Base-by-base conservation (phyloP, 768 basidiomycete species). In the Boletellus ananiceps region DNA sequence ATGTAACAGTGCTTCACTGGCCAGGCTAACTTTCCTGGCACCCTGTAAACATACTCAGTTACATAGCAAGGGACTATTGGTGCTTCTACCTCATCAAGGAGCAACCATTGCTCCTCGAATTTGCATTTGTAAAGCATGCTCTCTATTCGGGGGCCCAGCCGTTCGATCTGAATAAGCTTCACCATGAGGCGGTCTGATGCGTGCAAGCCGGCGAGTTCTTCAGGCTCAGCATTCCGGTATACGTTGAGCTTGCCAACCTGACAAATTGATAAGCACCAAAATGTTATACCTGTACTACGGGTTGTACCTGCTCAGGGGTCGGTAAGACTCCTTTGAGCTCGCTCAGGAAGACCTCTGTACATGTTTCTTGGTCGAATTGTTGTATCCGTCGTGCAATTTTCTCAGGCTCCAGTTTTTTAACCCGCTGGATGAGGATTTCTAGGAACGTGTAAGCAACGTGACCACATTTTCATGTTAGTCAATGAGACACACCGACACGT, bases 181-280 rank as follows among this genome's bases (percentile, higher is more conserved):
- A 99, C 93, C 90, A 99, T 93, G 40, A 99, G 79, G 29, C 96
- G 83, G 70, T 99, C 96, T 15, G 96, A 88, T 16, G 88, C 84
- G 68, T 97, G 94, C n/a, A 99, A 74, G 27, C 80, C 82, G 36
- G 83, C 84, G 12, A 99, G 80, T 57, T 96, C 93, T 58, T 85
- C 88, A 12, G 84, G 78, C 51, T 84, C 84, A n/a, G 92, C 81
- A 58, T 86, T 91, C 47, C 88, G 84, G 63, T 94, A 91, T 3
- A 90, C 79, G 61, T 91, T 93, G 25, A 95, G 80, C 69, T 93
- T 93, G 36, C 92, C 92, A 54, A 91, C 78, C 86, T 88, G 57
- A 16, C 38, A 50, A 4, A 34, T 35, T n/a, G 42, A 31, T 49
- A 15, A 52, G 18, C 12, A 15, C 6, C 15, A 0, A n/a, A 41